Evolutionary conservation across 1,139 yeast species (phyloP), one percentile per base, ranked within the genome.

Genomic region (Hanseniaspora uvarum): DNA sequence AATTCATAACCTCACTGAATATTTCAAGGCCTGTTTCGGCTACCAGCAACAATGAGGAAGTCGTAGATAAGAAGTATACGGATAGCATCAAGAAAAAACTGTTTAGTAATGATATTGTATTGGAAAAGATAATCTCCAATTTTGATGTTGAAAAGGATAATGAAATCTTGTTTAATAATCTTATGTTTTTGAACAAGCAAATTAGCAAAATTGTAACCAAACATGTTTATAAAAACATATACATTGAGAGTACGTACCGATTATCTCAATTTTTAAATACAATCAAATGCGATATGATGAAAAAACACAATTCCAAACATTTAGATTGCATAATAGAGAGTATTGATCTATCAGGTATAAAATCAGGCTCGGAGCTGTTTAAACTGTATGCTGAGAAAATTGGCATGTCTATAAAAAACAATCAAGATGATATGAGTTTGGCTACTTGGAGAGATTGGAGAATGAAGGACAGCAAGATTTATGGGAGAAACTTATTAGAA

Each of bases 361-460:
- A 62, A 65, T 79, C 64, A 10, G 83, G 82, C 34, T 59, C 68
- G 10, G 54, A 55, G 11, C 19, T 56, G 18, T 54, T 54, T 18
- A 55, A 56, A 23, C 43, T 28, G 11, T 36, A 53, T n/a, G 40
- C 31, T 19, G 50, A 38, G 14, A 55, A 28, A 21, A 12, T 10
- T 8, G 12, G 19, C 2, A 31, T 31, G 5, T 8, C 12, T 18
- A 43, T 28, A n/a, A 33, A 33, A 7, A 55, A 43, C 10, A 5
- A n/a, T 36, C n/a, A 19, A 8, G 52, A 46, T 2, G 53, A 61
- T n/a, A 40, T 62, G 21, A 70, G 72, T 0, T 64, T 72, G 46
- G 92, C 95, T 0, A 84, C 92, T 14, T 86, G 95, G 95, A 74
- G 95, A 63, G 95, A 86, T 65, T 85, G 95, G 94, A 82, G 85